Base-by-base conservation (phyloP, 371 early-diverging fungal species). In the Dichotomocladium elegans region DNA sequence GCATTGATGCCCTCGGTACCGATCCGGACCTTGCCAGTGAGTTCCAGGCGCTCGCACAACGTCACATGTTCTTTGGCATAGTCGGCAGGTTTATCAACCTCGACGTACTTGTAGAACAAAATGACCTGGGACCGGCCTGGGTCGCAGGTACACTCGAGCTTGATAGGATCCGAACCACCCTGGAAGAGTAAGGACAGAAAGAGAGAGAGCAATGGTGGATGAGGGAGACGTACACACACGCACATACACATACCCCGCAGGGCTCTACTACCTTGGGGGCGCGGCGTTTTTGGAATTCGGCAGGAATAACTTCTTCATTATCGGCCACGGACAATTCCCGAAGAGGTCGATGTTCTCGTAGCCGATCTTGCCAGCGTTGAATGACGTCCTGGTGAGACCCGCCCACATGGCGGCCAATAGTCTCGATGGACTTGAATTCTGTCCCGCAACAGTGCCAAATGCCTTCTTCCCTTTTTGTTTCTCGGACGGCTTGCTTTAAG, bases 1-100 rank as follows among this genome's bases (percentile, higher is more conserved):
- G 75, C 77, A 62, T 89, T 89, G 59, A 85, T 67, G 7, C 89
- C 89, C 51, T 89, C 89, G 0, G 33, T 41, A 0, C 81, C 76
- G 17, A 89, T 58, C 15, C 83, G 80, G 26, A 89, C 70, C 55
- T 89, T 89, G 7, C 89, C 89, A 15, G 70, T 71, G 41, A 88
- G 66, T 7, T 53, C 58, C 11, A 71, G 54, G 7, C 62, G 55
- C 28, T 14, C 48, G 21, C 70, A 63, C 34, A 70, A 55, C 3
- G 56, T 12, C 19, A 75, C 68, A 49, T 83, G 80, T 8, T 66
- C 52, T 3, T 64, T 46, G 4, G 81, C 80, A 41, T 81, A 68
- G 2, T 53, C 47, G 4, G 58, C 24, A 6, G 85, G 79, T 26
- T 79, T 70, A 0, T 41, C 21, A 6, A 85, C 64, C 10, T 44